Conservation (phyloP, 305 asterid species). For the Fraxinus platypoda region DNA sequence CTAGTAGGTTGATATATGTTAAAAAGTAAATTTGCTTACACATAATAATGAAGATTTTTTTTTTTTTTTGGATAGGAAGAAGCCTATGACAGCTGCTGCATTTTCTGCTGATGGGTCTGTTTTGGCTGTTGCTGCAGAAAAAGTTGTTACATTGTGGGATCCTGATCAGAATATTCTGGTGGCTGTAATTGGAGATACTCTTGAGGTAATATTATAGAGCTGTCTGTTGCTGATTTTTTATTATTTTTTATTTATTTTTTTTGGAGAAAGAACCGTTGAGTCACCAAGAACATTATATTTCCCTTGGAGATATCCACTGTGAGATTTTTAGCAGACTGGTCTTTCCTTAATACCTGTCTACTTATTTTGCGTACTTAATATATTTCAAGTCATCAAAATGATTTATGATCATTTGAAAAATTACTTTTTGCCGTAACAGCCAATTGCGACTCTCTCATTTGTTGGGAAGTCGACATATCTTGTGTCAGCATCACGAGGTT, state of each 20-base stretch:
- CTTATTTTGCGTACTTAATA: neutral
- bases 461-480: constrained; percentile 80
- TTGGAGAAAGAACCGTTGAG: neutral
- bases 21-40: neutral
- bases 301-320: neutral
- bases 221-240: constrained; percentile 7
- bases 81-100: constrained; percentile 78
- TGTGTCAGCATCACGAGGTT: constrained; percentile 73
- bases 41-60: constrained; percentile 17
- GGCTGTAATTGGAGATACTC: constrained; percentile 76
- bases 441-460: constrained; percentile 60
- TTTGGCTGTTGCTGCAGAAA: constrained; percentile 90
- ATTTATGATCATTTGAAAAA: neutral
- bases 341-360: neutral
- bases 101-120: constrained; percentile 91
- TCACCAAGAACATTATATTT: neutral
- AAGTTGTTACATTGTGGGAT: constrained; percentile 88
- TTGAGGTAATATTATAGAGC: constrained; percentile 51
- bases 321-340: constrained; percentile 11
- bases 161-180: constrained; percentile 75
- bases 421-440: constrained; percentile 39
- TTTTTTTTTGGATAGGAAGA: constrained; percentile 53
- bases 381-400: neutral
- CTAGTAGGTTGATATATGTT: constrained; percentile 1
- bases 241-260: too few relatives aligned